Conservation (phyloP, 108 stramenopile species). For the Cyclotella choctawhatcheeana region DNA sequence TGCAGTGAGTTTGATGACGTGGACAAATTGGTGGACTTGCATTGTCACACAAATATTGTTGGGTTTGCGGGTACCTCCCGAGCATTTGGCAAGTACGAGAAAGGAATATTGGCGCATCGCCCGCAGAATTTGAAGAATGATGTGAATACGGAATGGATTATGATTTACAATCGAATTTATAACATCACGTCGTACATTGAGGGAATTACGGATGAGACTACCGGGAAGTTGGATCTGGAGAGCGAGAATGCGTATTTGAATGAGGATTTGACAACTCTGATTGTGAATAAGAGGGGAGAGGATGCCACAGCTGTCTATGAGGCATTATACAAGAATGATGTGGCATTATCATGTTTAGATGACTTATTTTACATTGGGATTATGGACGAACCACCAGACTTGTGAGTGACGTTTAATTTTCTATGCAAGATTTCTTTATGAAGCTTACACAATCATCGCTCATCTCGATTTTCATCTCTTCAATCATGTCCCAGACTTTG, state of each 20-base stretch:
- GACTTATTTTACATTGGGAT: conserved; percentile 51
- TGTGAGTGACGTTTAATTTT: conserved; percentile 13
- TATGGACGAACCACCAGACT: conserved; percentile 40
- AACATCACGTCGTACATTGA: conserved; percentile 54
- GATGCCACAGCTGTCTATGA: conserved; percentile 57
- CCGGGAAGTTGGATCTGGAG: conserved; percentile 33
- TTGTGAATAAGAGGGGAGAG: conserved; percentile 53
- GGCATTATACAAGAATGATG: conserved; percentile 47
- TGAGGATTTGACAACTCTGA: conserved; percentile 44
- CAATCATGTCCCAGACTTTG: conserved; percentile 5
- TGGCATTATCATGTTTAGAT: conserved; percentile 45
- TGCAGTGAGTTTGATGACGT: conserved; percentile 45
- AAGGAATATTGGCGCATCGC: conserved; percentile 40
- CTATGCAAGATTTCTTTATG: no score
- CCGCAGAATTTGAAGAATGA: conserved; percentile 33
- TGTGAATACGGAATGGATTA: conserved; percentile 40
- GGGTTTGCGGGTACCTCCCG: conserved; percentile 31
- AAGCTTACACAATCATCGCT: neutral
- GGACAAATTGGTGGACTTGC: conserved; percentile 37
- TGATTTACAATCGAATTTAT: conserved; percentile 52
- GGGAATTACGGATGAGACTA: conserved; percentile 23
- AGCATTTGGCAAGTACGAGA: conserved; percentile 40
- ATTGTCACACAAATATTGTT: conserved; percentile 43
- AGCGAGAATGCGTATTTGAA: conserved; percentile 55
- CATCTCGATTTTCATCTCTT: neutral